Evolutionary conservation across 140 eudicot genomes (phyloP), one percentile per base, ranked within the genome.

Genomic region (Stevia rebaudiana): DNA sequence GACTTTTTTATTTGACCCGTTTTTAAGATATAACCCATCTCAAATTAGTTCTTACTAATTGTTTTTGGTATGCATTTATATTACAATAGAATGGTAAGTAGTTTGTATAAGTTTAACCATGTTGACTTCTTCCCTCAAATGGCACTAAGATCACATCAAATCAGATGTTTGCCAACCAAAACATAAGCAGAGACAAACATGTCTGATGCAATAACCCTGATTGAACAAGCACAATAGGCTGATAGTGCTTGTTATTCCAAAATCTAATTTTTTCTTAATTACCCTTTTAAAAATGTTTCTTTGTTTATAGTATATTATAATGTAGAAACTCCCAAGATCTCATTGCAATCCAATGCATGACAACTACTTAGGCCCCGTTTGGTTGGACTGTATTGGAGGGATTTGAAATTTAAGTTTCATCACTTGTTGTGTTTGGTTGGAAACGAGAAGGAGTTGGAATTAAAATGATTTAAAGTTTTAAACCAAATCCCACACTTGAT

Each of bases 21-120:
- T 53, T 62, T 61, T 28, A 36, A 63, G 46, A 28, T 63, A 16
- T 46, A 16, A 18, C 13, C 16, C 30, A 7, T 46, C 43, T 31
- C 33, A 18, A 30, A 18, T 48, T 51, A 7, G 17, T 30, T 58
- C 58, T 69, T 56, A 12, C 46, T 11, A 54, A 18, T 21, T 42
- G 8, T 69, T 59, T 33, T 44, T 46, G 22, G 35, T 10, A 43
- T 57, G 67, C 57, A 23, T 70, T 46, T 37, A 55, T 55, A 8
- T 59, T 46, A 21, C 58, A 21, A 22, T 35, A 46, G 68, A 49
- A 70, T 46, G 59, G 31, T 58, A 44, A 17, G 24, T 8, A 1
- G 44, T 30, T 33, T 24, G 15, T 42, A 28, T 58, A 36, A 18
- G 65, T 58, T 58, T 58, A 30, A 8, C 30, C 30, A 1, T 56